These are phyloP conservation scores for Monosporozyma solicola DNA, from an alignment of 805 yeast species.

Conservation along the genomic window DNA sequence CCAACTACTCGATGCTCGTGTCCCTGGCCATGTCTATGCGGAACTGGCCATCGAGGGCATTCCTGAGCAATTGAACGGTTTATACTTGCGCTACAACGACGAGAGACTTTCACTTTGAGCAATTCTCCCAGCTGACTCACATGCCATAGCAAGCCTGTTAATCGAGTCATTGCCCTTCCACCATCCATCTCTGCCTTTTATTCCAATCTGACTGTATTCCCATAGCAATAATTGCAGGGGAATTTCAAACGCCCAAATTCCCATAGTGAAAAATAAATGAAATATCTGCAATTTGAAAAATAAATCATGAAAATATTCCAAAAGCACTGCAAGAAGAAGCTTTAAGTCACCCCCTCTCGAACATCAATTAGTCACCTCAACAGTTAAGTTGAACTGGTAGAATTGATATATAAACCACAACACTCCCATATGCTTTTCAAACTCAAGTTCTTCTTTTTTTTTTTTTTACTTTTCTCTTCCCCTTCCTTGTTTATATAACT, in stretches of 20 bases:
- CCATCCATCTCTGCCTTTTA: no score
- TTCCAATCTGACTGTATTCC: not conserved
- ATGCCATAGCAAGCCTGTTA: no score
- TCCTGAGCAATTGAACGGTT: conserved; percentile 50
- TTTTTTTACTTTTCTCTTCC: not conserved
- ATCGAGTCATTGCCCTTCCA: no score
- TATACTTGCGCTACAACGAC: conserved; percentile 56
- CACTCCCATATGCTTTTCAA: not conserved
- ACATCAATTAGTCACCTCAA: not conserved
- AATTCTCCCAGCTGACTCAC: not conserved
- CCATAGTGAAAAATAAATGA: not conserved
- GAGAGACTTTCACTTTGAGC: conserved; percentile 7
- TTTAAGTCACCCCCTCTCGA: no score
- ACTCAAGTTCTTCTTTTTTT: no score
- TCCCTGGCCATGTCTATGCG: conserved; percentile 65
- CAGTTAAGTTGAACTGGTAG: not conserved
- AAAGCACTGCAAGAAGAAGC: no score
- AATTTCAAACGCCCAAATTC: not conserved
- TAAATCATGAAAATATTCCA: no score
- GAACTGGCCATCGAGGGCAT: conserved; percentile 57
- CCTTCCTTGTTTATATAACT: not conserved
- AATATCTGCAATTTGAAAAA: no score
- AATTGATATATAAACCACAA: no score
- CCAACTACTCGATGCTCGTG: conserved; percentile 54
- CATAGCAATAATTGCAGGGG: not conserved